phyloP scores from a whole-genome alignment of 352 stramenopile genomes.

The Elongisporangium prolatum region DNA sequence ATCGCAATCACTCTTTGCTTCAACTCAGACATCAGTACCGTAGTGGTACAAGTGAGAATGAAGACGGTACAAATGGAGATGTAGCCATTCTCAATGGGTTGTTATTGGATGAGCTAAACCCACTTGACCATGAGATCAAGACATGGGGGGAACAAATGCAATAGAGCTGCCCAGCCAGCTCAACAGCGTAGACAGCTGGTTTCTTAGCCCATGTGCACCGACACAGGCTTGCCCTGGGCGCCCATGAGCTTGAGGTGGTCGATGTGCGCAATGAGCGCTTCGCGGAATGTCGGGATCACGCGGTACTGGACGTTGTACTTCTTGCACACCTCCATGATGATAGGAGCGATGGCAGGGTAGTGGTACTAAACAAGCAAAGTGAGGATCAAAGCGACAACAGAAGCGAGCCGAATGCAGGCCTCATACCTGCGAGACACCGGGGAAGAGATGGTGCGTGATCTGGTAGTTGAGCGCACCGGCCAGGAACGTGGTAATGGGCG shows the following conservation, averaged over 20 bases:
- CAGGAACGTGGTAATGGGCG: conserved; percentile 88
- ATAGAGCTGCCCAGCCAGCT: neutral
- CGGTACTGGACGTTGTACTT: conserved; percentile 93
- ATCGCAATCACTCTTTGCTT: neutral
- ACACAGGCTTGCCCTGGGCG: conserved; percentile 64
- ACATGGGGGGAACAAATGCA: neutral
- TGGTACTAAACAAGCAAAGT: conserved; percentile 67
- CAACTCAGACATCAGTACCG: neutral
- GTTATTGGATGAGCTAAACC: neutral
- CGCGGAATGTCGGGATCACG: conserved; percentile 77
- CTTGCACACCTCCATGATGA: conserved; percentile 91
- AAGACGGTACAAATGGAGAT: neutral
- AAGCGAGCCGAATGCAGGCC: neutral
- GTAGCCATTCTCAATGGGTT: neutral
- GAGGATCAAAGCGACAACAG: conserved; percentile 1
- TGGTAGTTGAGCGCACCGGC: conserved; percentile 96
- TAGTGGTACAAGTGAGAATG: neutral
- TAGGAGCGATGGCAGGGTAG: conserved; percentile 90
- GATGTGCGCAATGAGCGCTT: conserved; percentile 82
- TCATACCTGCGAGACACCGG: conserved; percentile 83
- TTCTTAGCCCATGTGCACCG: conserved; percentile 83
- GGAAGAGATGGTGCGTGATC: conserved; percentile 92
- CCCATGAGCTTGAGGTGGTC: conserved; percentile 90
- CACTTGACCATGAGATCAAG: no score
- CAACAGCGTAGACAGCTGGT: neutral